Base-by-base conservation (phyloP, 306 rosid species). In the Arachis stenosperma region DNA sequence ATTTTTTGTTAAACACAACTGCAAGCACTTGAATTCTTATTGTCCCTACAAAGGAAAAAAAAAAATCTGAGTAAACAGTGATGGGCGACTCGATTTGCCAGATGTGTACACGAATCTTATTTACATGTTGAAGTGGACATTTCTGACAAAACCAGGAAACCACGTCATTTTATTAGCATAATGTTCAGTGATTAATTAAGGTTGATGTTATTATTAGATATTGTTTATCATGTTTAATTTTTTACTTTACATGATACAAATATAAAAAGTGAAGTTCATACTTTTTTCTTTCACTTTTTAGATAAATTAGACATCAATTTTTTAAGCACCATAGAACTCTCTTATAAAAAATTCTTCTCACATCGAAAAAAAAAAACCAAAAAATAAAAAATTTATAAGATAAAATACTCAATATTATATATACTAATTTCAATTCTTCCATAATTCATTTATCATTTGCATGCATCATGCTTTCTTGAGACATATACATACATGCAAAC, bases 41-140 rank as follows among this genome's bases (percentile, higher is more conserved):
- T 83, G 68, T 74, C 87, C 81, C 80, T 71, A 27, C 69, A 8
- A 79, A 79, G 60, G 47, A 76, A 63, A 82, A 68, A 82, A 68
- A 78, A 11, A 5, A n/a, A 6, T 6, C 57, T 52, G 8, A n/a
- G 8, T 9, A 63, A 63, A 7, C 27, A 50, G 15, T 43, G 37
- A 4, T 62, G 69, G 47, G 54, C 42, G 70, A 58, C 7, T 74
- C 79, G 78, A 66, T 75, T 78, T 61, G 65, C 76, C 84, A 71
- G 67, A 65, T 78, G 77, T 22, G 27, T 61, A 30, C 57, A 17
- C 58, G 14, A 41, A 66, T 56, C 58, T 12, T 22, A 22, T 65
- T 39, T 79, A 52, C 8, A 0, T 48, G 5, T 29, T 59, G 73
- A 60, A 30, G 76, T 76, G 70, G 78, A 59, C 39, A 55, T 63